Conservation (phyloP, 2,329 filamentous ascomycete species). For the Colletotrichum liaoningense region DNA sequence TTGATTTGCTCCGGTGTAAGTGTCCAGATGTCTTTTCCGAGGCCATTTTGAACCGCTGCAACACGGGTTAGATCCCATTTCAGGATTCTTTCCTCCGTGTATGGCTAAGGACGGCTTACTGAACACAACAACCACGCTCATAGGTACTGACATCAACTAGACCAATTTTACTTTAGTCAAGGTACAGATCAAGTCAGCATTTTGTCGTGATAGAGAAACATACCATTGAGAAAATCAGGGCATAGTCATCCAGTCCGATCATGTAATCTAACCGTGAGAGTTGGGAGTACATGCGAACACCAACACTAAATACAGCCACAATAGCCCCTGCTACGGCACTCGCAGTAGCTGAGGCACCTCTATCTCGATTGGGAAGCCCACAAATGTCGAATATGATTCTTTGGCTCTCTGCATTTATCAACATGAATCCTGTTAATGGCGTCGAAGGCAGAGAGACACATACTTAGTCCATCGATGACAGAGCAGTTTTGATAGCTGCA, state of each 20-base stretch:
- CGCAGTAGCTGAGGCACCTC: slow-evolving; percentile 11
- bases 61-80: background rate
- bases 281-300: slow-evolving; percentile 12
- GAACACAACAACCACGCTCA: slow-evolving; percentile 15
- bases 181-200: too few relatives aligned
- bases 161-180: too few relatives aligned
- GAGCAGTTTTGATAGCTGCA: background rate
- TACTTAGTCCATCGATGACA: background rate
- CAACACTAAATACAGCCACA: slow-evolving; percentile 18
- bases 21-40: slow-evolving; percentile 60
- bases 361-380: slow-evolving; percentile 4
- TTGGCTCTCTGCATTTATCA: background rate
- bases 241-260: slow-evolving; percentile 21
- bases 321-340: slow-evolving; percentile 19
- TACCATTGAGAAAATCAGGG: slow-evolving; percentile 19
- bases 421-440: background rate
- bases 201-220: background rate
- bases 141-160: slow-evolving; percentile 21
- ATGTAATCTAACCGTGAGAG: slow-evolving; percentile 10
- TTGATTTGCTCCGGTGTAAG: slow-evolving; percentile 53
- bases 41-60: slow-evolving; percentile 44
- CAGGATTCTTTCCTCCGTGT: too few relatives aligned
- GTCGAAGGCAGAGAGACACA: background rate
- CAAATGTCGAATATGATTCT: slow-evolving; percentile 15
- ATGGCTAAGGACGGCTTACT: background rate